A percentile compares a stretch with the other conserved stretches of the same genome.
phyloP scores from a whole-genome alignment of 2,329 filamentous ascomycete genomes.

The Nemania sp. region DNA sequence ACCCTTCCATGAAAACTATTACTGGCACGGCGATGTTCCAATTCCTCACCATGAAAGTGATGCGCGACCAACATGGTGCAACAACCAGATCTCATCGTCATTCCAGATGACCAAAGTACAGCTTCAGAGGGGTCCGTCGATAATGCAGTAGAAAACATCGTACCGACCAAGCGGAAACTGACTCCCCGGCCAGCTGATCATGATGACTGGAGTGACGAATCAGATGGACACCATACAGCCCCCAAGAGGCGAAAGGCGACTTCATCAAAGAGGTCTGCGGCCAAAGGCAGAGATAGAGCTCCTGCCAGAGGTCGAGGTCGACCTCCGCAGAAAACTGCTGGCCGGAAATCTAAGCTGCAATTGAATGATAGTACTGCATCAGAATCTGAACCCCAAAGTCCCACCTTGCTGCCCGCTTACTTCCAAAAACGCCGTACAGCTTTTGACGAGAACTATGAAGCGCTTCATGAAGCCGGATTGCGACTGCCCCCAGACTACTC shows the following conservation, averaged over 20 bases:
- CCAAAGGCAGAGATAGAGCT: slow-evolving; percentile 32
- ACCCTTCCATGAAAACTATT: neutral
- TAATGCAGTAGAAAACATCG: slow-evolving; percentile 11
- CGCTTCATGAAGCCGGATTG: slow-evolving; percentile 69
- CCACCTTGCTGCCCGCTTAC: slow-evolving; percentile 72
- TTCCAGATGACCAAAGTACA: slow-evolving; percentile 38
- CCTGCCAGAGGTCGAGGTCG: slow-evolving; percentile 18
- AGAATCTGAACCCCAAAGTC: slow-evolving; percentile 48
- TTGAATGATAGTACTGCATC: slow-evolving; percentile 41
- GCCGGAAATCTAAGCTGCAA: slow-evolving; percentile 17
- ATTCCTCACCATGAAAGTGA: slow-evolving; percentile 2
- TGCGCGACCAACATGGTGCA: slow-evolving; percentile 26
- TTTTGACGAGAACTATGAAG: slow-evolving; percentile 67
- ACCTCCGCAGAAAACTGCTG: slow-evolving; percentile 19
- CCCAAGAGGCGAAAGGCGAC: slow-evolving; percentile 35
- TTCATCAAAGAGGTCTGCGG: slow-evolving; percentile 15
- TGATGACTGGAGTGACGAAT: slow-evolving; percentile 39
- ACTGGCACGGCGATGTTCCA: slow-evolving; percentile 24
- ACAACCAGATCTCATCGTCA: slow-evolving; percentile 28
- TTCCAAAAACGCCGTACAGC: slow-evolving; percentile 67
- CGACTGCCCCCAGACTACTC: slow-evolving; percentile 78
- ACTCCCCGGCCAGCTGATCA: slow-evolving; percentile 10
- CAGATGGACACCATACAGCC: slow-evolving; percentile 25
- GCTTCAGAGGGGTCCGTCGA: slow-evolving; percentile 28
- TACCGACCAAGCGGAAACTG: slow-evolving; percentile 34